Percentiles rank a stretch among this genome's conserved stretches.
Evolutionary conservation across 2,329 filamentous ascomycete genomes (phyloP).

Genomic region (Diplodia seriata): DNA sequence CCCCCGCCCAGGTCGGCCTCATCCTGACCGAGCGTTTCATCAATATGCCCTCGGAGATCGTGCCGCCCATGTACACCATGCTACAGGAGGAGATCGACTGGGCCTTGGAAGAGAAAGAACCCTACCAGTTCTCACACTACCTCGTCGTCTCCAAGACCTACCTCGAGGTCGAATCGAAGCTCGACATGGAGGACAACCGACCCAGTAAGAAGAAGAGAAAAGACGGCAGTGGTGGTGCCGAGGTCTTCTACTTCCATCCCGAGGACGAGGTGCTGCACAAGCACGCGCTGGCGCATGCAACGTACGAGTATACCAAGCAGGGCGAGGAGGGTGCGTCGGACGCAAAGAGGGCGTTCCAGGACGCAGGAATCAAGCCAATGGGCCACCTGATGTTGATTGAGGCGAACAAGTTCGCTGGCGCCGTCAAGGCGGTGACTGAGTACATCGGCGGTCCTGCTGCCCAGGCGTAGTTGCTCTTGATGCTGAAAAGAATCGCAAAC

Average conservation of each 20-base stretch:
- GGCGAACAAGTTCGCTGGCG: constrained; percentile 73
- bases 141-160: constrained; percentile 93
- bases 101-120: constrained; percentile 87
- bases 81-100: constrained; percentile 88
- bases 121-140: constrained; percentile 93
- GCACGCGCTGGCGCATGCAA: constrained; percentile 72
- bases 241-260: constrained; percentile 89
- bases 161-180: constrained; percentile 79
- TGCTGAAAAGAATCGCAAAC: background rate
- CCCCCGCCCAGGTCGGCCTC: constrained; percentile 71
- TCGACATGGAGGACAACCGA: constrained; percentile 63
- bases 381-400: constrained; percentile 90
- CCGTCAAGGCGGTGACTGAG: constrained; percentile 76
- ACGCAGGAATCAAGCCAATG: constrained; percentile 83
- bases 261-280: constrained; percentile 90
- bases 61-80: constrained; percentile 94
- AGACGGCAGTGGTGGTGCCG: constrained; percentile 51
- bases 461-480: constrained; percentile 1
- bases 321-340: constrained; percentile 80
- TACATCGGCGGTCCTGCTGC: constrained; percentile 60
- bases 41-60: constrained; percentile 93
- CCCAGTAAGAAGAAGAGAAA: constrained; percentile 56
- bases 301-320: constrained; percentile 80
- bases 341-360: constrained; percentile 93
- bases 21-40: constrained; percentile 92